These are phyloP conservation scores for Penicillium decumbens DNA, from an alignment of 2,329 filamentous ascomycete genomes.

Conservation along the genomic window DNA sequence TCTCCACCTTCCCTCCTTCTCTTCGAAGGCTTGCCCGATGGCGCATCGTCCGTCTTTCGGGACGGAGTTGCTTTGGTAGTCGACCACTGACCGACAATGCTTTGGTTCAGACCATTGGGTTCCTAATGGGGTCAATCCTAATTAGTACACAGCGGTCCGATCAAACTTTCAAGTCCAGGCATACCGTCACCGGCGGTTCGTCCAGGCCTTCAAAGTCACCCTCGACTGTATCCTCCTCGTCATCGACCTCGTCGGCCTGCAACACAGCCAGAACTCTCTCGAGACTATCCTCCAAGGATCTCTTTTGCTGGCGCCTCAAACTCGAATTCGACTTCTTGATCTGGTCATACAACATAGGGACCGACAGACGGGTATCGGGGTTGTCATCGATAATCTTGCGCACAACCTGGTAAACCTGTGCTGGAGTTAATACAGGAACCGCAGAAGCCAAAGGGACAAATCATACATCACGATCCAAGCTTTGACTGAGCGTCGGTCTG, in stretches of 20 bases:
- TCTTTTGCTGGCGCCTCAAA: slow-evolving; percentile 75
- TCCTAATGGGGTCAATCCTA: slow-evolving; percentile 33
- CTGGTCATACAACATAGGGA: slow-evolving; percentile 65
- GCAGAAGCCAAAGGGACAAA: not conserved
- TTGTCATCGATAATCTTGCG: slow-evolving; percentile 69
- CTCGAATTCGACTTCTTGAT: slow-evolving; percentile 85
- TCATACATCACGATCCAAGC: slow-evolving; percentile 61
- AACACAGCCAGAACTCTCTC: slow-evolving; percentile 73
- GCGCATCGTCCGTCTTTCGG: slow-evolving; percentile 28
- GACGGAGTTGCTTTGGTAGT: slow-evolving; percentile 32
- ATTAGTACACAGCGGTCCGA: not conserved
- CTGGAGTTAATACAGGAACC: slow-evolving; percentile 2
- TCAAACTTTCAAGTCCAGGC: not conserved
- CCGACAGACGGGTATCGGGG: slow-evolving; percentile 53
- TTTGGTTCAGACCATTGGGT: slow-evolving; percentile 62
- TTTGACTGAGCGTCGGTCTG: slow-evolving; percentile 49
- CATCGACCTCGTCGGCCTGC: slow-evolving; percentile 57
- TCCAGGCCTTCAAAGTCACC: slow-evolving; percentile 50
- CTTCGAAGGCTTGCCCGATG: slow-evolving; percentile 41
- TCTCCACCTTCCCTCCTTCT: slow-evolving; percentile 62
- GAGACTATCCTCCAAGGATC: slow-evolving; percentile 75
- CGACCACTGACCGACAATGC: slow-evolving; percentile 58
- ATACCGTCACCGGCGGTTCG: slow-evolving; percentile 33
- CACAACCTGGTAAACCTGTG: slow-evolving; percentile 69
- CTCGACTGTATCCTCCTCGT: slow-evolving; percentile 48